Conservation (phyloP, 805 yeast species). For the Teunomyces tritomae region DNA sequence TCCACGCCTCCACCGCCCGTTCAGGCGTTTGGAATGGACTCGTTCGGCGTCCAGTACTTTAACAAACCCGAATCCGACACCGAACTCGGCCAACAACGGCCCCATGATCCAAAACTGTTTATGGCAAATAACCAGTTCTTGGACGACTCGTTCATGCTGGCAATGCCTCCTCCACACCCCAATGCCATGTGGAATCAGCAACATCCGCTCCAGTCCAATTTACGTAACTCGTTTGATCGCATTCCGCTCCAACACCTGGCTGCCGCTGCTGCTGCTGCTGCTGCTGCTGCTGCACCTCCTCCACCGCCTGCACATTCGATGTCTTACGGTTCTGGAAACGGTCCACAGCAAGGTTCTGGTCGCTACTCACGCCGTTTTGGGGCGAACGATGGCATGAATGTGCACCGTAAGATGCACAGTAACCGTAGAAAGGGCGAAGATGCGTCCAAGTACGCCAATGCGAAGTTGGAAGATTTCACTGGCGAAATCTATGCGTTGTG, state of each 20-base stretch:
- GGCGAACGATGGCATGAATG: conserved; percentile 29
- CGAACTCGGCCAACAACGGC: conserved; percentile 1
- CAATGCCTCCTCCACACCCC: conserved; percentile 3
- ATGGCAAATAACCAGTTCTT: background rate
- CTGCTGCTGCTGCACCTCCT: background rate
- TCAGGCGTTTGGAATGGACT: conserved; percentile 4
- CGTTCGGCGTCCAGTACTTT: background rate
- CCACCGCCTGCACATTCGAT: background rate
- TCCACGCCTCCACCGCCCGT: conserved; percentile 23
- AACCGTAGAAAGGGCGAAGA: conserved; percentile 55
- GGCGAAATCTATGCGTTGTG: conserved; percentile 79
- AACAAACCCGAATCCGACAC: background rate
- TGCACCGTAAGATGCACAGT: conserved; percentile 42
- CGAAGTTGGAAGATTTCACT: conserved; percentile 62
- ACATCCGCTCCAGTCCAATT: conserved; percentile 1
- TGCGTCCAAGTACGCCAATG: conserved; percentile 66
- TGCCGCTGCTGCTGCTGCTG: background rate
- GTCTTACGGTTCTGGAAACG: background rate
- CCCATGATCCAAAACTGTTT: background rate
- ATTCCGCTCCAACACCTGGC: background rate
- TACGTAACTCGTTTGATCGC: conserved; percentile 5
- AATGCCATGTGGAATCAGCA: conserved; percentile 16
- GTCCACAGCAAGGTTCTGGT: background rate
- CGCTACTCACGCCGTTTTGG: conserved; percentile 4
- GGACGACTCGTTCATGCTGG: conserved; percentile 1